These are phyloP conservation scores for Pulicaria dysenterica DNA, from an alignment of 129 eudicot genomes.

Conservation along the genomic window DNA sequence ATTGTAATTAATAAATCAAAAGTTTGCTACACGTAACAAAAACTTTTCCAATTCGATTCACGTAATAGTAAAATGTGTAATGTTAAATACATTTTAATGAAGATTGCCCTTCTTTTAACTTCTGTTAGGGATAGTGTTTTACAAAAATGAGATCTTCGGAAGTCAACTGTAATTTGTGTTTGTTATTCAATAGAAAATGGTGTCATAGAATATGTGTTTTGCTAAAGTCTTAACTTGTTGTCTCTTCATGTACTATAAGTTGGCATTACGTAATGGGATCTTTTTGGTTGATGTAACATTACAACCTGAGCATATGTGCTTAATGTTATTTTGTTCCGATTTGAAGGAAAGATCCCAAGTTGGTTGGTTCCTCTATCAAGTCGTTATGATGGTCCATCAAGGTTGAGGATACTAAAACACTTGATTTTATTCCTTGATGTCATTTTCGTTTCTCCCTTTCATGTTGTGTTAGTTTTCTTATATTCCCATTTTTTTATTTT, in stretches of 20 bases:
- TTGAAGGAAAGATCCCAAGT: conserved; percentile 18
- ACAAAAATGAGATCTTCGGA: too few relatives aligned
- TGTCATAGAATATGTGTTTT: conserved; percentile 9
- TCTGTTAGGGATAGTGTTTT: too few relatives aligned
- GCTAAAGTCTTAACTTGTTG: conserved; percentile 20
- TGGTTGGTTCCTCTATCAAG: conserved; percentile 23
- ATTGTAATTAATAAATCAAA: too few relatives aligned
- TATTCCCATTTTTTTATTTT: not conserved
- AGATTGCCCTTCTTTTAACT: too few relatives aligned
- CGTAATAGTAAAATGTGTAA: too few relatives aligned
- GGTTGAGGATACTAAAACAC: conserved; percentile 26
- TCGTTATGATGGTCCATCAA: conserved; percentile 26
- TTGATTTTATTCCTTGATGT: conserved; percentile 22
- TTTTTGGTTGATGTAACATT: conserved; percentile 26
- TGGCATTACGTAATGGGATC: not conserved
- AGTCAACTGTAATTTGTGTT: too few relatives aligned
- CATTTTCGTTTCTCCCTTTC: conserved; percentile 1
- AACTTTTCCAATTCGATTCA: too few relatives aligned
- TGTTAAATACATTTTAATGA: too few relatives aligned
- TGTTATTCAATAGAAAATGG: not conserved
- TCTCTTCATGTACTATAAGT: conserved; percentile 19
- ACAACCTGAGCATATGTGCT: conserved; percentile 36
- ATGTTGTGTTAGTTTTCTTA: not conserved
- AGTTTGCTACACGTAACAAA: too few relatives aligned
- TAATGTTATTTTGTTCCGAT: conserved; percentile 25